phyloP scores from a whole-genome alignment of 257 asterid species.

The Plantago elongata region DNA sequence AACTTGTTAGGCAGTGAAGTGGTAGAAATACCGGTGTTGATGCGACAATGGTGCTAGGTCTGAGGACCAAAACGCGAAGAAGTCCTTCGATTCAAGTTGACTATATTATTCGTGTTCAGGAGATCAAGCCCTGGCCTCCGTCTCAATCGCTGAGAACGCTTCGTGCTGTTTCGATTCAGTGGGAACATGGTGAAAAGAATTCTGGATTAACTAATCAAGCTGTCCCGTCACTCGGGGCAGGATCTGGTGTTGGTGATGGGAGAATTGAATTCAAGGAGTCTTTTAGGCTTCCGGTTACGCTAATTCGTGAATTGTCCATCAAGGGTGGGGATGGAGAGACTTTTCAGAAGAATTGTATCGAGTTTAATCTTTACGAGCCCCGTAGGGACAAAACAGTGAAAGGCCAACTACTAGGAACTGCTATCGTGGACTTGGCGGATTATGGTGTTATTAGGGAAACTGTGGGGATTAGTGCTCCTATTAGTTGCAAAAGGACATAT shows the following conservation, averaged over 20 bases:
- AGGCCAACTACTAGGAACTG: constrained; percentile 76
- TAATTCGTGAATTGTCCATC: constrained; percentile 42
- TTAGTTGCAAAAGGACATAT: constrained; percentile 65
- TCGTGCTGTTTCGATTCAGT: constrained; percentile 60
- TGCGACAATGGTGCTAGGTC: constrained; percentile 53
- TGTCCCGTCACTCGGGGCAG: constrained; percentile 49
- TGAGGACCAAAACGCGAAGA: constrained; percentile 48
- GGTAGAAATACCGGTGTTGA: constrained; percentile 13
- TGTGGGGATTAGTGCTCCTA: constrained; percentile 41
- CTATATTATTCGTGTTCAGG: constrained; percentile 50
- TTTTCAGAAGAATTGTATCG: constrained; percentile 60
- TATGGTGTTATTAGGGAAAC: constrained; percentile 48
- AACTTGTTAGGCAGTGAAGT: constrained; percentile 20
- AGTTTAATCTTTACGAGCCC: constrained; percentile 68
- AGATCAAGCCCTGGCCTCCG: constrained; percentile 91
- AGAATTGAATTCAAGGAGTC: constrained; percentile 64
- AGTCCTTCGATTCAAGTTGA: constrained; percentile 53
- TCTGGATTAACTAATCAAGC: constrained; percentile 65
- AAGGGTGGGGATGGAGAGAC: constrained; percentile 38
- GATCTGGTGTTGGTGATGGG: constrained; percentile 58
- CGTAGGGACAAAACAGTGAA: constrained; percentile 58
- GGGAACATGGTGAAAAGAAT: constrained; percentile 59
- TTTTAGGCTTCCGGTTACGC: constrained; percentile 54
- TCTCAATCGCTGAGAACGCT: constrained; percentile 57
- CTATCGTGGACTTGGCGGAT: constrained; percentile 67